phyloP scores from a whole-genome alignment of 2,329 filamentous ascomycete species.

The Hirsutella minnesotensis region DNA sequence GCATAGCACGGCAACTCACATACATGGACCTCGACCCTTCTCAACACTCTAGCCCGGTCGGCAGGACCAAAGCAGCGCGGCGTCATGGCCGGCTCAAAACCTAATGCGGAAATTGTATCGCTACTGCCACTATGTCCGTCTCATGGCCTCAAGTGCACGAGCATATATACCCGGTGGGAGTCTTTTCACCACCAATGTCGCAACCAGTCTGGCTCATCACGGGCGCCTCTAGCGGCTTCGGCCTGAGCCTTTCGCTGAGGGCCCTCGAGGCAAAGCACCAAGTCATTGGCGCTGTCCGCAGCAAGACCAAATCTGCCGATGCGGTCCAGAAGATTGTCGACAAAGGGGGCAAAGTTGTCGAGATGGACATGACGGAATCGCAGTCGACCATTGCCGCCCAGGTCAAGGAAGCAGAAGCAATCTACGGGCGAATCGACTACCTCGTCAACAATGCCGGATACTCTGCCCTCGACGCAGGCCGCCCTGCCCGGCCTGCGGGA shows the following conservation, averaged over 20 bases:
- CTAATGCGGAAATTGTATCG: too few relatives aligned
- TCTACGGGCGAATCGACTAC: slow-evolving; percentile 28
- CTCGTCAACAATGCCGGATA: slow-evolving; percentile 36
- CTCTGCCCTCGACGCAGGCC: slow-evolving; percentile 26
- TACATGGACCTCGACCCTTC: too few relatives aligned
- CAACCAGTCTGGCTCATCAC: slow-evolving; percentile 35
- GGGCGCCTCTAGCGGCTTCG: slow-evolving; percentile 34
- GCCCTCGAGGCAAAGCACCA: slow-evolving; percentile 29
- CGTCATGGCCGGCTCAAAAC: too few relatives aligned
- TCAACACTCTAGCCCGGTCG: too few relatives aligned
- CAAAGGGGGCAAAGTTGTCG: slow-evolving; percentile 13
- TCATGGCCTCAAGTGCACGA: too few relatives aligned
- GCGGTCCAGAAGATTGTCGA: slow-evolving; percentile 7
- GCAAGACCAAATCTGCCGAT: slow-evolving; percentile 8
- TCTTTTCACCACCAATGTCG: too few relatives aligned
- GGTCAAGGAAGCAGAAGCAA: slow-evolving; percentile 12
- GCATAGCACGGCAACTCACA: too few relatives aligned
- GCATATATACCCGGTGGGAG: too few relatives aligned
- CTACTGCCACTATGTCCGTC: too few relatives aligned
- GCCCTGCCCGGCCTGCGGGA: slow-evolving; percentile 34
- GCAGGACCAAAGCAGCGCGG: too few relatives aligned
- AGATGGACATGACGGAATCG: slow-evolving; percentile 16
- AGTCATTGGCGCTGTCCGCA: slow-evolving; percentile 36
- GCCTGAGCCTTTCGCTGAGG: slow-evolving; percentile 28
- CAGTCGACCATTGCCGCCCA: slow-evolving; percentile 12